Evolutionary conservation across 2,329 filamentous ascomycete genomes (phyloP).

Genomic region (Acrocalymma vagum): DNA sequence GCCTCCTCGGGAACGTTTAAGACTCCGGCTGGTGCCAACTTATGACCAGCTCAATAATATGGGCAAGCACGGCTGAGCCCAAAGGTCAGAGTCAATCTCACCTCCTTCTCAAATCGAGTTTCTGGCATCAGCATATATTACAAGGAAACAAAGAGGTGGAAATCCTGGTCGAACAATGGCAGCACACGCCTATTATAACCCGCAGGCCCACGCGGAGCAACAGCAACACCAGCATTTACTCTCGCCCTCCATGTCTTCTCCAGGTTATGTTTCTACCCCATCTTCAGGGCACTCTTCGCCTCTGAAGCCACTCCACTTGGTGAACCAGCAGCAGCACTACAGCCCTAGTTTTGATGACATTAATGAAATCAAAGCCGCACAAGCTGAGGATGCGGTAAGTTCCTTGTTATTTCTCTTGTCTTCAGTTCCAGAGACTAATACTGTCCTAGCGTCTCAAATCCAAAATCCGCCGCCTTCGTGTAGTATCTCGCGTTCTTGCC

Average conservation of each 20-base stretch:
- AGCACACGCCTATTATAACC: conserved; percentile 21
- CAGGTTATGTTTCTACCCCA: conserved; percentile 7
- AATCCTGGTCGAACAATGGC: conserved; percentile 17
- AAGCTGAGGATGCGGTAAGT: conserved; percentile 30
- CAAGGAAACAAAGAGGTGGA: not conserved
- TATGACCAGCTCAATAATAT: conserved; percentile 7
- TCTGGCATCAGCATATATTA: not conserved
- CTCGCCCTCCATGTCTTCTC: conserved; percentile 14
- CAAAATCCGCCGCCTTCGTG: conserved; percentile 47
- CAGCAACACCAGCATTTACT: conserved; percentile 23
- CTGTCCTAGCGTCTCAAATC: conserved; percentile 42
- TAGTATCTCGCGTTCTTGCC: conserved; percentile 45
- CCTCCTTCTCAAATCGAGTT: not conserved
- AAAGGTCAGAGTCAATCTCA: not conserved
- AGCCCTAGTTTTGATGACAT: conserved; percentile 19
- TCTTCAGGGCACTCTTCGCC: conserved; percentile 15
- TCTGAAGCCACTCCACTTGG: conserved; percentile 23
- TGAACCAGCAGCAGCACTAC: conserved; percentile 10
- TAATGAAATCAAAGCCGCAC: conserved; percentile 23
- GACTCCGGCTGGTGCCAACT: conserved; percentile 9
- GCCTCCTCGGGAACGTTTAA: not conserved
- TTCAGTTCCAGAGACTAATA: conserved; percentile 5
- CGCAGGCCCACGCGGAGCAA: conserved; percentile 1
- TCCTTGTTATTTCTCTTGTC: too few species aligned
- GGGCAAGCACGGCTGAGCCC: not conserved